phyloP scores from a whole-genome alignment of 192 early-diverging fungal species.

The Podila epicladia region DNA sequence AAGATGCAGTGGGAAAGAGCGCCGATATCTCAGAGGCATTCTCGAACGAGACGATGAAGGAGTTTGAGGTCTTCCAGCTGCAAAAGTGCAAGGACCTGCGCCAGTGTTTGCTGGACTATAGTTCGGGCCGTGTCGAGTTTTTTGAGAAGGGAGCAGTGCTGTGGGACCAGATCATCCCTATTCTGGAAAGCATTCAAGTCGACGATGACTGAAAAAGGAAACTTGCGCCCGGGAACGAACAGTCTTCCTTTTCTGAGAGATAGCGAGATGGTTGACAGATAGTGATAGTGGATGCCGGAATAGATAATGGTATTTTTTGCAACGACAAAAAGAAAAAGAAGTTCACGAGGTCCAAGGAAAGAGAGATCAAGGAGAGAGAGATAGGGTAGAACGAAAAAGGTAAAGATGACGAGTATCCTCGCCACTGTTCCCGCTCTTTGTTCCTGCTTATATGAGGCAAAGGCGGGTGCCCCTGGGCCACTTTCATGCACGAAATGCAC shows the following conservation, averaged over 20 bases:
- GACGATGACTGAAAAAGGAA: constrained; percentile 28
- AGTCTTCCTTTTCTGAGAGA: no score
- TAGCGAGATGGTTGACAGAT: no score
- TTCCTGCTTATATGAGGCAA: background rate
- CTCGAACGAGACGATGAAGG: constrained; percentile 81
- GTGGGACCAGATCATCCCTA: constrained; percentile 89
- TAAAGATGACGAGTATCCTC: background rate
- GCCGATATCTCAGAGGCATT: constrained; percentile 75
- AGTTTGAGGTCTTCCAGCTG: constrained; percentile 84
- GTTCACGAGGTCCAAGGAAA: background rate
- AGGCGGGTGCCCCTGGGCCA: no score
- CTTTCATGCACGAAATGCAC: no score
- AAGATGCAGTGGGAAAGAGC: constrained; percentile 83
- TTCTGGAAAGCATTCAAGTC: constrained; percentile 72
- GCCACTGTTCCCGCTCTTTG: background rate
- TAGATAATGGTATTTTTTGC: background rate
- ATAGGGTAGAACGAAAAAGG: background rate
- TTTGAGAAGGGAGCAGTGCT: constrained; percentile 77
- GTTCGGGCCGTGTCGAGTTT: constrained; percentile 85
- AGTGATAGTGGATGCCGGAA: background rate
- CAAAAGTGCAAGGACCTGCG: constrained; percentile 88
- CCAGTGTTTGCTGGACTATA: constrained; percentile 75
- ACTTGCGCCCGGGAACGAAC: no score
- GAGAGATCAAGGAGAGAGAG: background rate
- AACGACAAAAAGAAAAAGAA: background rate